Conservation (phyloP, 2,329 filamentous ascomycete genomes). For the Chaetoscypha palmicola region DNA sequence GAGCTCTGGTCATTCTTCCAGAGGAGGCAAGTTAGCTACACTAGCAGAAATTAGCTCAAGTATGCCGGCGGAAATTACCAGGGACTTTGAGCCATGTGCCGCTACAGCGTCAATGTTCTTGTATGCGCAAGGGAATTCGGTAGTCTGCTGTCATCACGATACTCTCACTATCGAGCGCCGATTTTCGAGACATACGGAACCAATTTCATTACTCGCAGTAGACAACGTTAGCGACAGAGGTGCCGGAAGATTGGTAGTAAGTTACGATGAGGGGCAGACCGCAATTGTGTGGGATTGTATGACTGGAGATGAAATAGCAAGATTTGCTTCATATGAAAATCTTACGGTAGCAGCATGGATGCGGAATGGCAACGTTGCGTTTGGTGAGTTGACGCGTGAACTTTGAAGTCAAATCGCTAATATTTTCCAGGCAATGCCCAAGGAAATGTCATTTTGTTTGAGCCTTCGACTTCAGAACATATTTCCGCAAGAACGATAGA, state of each 20-base stretch:
- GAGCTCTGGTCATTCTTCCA: conserved; percentile 46
- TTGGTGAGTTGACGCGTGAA: conserved; percentile 56
- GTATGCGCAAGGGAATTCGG: conserved; percentile 73
- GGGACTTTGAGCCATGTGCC: conserved; percentile 76
- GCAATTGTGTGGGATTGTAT: conserved; percentile 96
- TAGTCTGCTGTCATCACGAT: conserved; percentile 88
- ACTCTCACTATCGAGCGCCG: conserved; percentile 81
- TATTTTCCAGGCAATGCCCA: conserved; percentile 68
- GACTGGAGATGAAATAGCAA: conserved; percentile 80
- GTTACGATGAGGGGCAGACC: conserved; percentile 84
- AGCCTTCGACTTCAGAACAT: conserved; percentile 87
- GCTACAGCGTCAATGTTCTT: conserved; percentile 88
- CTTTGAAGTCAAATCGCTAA: conserved; percentile 13
- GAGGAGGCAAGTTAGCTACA: conserved; percentile 37
- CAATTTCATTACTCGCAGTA: conserved; percentile 76
- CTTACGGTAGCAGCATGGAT: conserved; percentile 87
- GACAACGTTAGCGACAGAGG: conserved; percentile 88
- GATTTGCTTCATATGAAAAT: conserved; percentile 88
- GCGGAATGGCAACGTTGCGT: conserved; percentile 92
- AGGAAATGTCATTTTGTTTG: conserved; percentile 90
- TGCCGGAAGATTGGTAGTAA: conserved; percentile 78
- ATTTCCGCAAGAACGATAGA: conserved; percentile 82
- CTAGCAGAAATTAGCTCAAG: conserved; percentile 42
- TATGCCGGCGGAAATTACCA: conserved; percentile 43
- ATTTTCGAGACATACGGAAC: conserved; percentile 76